A percentile compares a stretch with the other conserved stretches of the same genome.
These are phyloP conservation scores for Dothidotthia symphoricarpi DNA, from an alignment of 2,329 filamentous ascomycete genomes.

Conservation along the genomic window DNA sequence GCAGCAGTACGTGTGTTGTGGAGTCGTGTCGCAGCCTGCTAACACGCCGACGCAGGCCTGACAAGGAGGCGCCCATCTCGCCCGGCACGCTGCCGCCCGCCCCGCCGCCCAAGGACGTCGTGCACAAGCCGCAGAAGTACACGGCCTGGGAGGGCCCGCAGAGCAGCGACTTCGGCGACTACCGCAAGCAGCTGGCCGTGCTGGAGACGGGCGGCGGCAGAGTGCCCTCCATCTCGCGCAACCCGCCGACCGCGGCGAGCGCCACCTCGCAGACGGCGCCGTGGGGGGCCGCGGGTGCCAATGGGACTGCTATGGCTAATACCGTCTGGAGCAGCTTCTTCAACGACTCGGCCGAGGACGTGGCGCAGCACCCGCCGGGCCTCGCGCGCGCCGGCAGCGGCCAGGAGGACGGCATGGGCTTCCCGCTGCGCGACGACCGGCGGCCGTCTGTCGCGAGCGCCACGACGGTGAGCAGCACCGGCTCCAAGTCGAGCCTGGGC, in stretches of 20 bases:
- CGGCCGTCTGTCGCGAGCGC: constrained; percentile 86
- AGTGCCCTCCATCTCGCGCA: constrained; percentile 58
- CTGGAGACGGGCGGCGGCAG: constrained; percentile 61
- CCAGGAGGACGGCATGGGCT: constrained; percentile 48
- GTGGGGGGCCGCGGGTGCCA: constrained; percentile 50
- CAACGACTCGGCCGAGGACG: constrained; percentile 72
- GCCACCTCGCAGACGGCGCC: constrained; percentile 53
- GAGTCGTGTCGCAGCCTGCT: too few species aligned
- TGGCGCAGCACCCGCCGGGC: constrained; percentile 67
- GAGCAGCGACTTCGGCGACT: constrained; percentile 64
- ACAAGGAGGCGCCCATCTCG: constrained; percentile 48
- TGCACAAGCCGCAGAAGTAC: constrained; percentile 35
- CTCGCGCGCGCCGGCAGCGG: constrained; percentile 55
- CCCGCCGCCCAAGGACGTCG: constrained; percentile 39
- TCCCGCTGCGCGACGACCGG: constrained; percentile 61
- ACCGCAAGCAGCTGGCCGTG: constrained; percentile 69
- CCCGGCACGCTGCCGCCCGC: constrained; percentile 40
- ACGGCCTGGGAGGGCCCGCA: constrained; percentile 56
- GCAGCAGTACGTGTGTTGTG: constrained; percentile 45
- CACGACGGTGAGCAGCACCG: constrained; percentile 80
- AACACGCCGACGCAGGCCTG: constrained; percentile 39
- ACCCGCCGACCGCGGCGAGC: constrained; percentile 55
- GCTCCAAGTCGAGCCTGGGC: constrained; percentile 71
- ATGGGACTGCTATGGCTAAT: constrained; percentile 44
- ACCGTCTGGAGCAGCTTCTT: constrained; percentile 61